These are phyloP conservation scores for Talaromyces trachyspermus DNA, from an alignment of 495 filamentous ascomycete genomes.

Conservation along the genomic window DNA sequence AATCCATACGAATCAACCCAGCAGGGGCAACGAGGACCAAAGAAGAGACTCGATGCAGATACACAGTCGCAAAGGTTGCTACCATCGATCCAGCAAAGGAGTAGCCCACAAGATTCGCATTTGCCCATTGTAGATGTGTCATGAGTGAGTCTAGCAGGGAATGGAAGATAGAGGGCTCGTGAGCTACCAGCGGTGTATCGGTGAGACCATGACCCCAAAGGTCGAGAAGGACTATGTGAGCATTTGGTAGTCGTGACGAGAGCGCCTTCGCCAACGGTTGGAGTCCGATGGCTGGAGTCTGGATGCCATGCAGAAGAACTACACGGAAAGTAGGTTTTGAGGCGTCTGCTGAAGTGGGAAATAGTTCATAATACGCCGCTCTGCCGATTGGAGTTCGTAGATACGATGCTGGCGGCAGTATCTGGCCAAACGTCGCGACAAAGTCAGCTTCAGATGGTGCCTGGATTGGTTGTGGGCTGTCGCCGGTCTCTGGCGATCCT, in stretches of 20 bases:
- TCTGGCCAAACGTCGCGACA: conserved; percentile 23
- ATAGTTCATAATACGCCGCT: conserved; percentile 30
- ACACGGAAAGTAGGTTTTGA: conserved; percentile 14
- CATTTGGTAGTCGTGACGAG: conserved; percentile 20
- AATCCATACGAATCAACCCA: conserved; percentile 16
- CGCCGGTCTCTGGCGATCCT: conserved; percentile 7
- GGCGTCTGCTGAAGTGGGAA: conserved; percentile 1
- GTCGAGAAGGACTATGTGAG: conserved; percentile 27
- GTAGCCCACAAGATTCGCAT: conserved; percentile 30
- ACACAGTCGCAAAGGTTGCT: conserved; percentile 19
- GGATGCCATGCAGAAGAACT: conserved; percentile 27
- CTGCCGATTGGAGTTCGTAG: conserved; percentile 22
- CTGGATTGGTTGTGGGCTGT: conserved; percentile 16
- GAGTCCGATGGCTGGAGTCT: conserved; percentile 31
- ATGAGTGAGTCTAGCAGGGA: conserved; percentile 17
- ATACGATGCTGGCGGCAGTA: conserved; percentile 30
- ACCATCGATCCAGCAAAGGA: conserved; percentile 30
- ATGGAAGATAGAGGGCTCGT: conserved; percentile 24
- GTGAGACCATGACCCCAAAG: conserved; percentile 33
- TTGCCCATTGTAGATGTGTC: conserved; percentile 17
- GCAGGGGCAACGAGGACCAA: conserved; percentile 30
- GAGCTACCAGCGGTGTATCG: conserved; percentile 22
- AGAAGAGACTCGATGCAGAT: conserved; percentile 18
- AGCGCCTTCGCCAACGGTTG: conserved; percentile 23
- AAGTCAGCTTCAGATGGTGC: conserved; percentile 31